Evolutionary conservation across 768 basidiomycete genomes (phyloP), one percentile per base, ranked within the genome.

Genomic region (Agaricus bisporus): DNA sequence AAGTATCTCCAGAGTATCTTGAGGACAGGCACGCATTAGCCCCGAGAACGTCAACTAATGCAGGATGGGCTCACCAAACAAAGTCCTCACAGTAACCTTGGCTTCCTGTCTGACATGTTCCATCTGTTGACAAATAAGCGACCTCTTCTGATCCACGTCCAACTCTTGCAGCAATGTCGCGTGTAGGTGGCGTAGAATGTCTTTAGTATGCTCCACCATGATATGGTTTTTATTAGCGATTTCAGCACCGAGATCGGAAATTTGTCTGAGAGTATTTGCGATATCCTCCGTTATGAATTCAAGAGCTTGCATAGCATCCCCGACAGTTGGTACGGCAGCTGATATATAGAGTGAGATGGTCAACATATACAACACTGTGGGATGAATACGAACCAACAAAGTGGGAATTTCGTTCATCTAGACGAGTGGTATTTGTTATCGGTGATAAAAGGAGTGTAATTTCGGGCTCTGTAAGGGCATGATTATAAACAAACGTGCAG

Each of bases 271-370:
- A 1, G 75, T 80, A 28, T 74, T 74, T 0, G 76, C 64, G 2
- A 95, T 78, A 57, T 86, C 83, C 7, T 71, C 73, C 49, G 80
- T 79, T 2, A 91, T 74, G 41, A 78, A 74, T 36, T 80, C 77
- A 41, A 91, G 69, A 0, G 85, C 81, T 48, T 85, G 81, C 20
- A 91, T 75, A 2, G 83, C 79, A 60, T 91, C 85, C 3, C 87
- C 86, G 3, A 92, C 71, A 0, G 85, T 87, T 9, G 90, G 90
- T 15, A 88, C 77, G 7, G 86, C 86, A 1, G 85, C 90, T 88
- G 57, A 8, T 32, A 32, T 3, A 54, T 52, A 50, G 55, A 25
- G 10, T 41, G 14, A 43, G 22, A 22, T 17, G 8, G 28, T 37
- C 37, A 36, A 41, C 48, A 10, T 3, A 25, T 18, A 32, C 32